Evolutionary conservation across 129 eudicot species (phyloP).

Genomic region (Saposhnikovia divaricata): DNA sequence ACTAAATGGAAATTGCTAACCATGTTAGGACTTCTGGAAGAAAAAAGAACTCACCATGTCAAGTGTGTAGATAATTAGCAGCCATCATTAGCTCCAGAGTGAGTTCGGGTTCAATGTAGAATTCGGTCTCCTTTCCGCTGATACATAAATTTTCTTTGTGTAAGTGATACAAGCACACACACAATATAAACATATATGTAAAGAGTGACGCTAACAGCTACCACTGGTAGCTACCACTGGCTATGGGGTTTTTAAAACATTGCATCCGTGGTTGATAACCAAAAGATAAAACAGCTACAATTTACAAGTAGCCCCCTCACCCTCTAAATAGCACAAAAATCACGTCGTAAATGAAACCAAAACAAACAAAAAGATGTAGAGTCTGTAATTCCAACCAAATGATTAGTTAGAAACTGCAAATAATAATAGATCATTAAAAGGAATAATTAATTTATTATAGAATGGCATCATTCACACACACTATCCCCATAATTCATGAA

Average conservation of each 20-base stretch:
- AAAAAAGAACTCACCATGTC: slow-evolving; percentile 13
- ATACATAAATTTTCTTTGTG: background rate
- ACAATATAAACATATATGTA: background rate
- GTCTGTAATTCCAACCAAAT: background rate
- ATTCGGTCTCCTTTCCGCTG: slow-evolving; percentile 99
- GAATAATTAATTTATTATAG: background rate
- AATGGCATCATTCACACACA: background rate
- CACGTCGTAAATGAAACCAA: too few species aligned
- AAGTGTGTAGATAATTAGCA: slow-evolving; percentile 88
- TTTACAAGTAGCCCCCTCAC: background rate
- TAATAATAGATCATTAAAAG: background rate
- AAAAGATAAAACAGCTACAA: background rate
- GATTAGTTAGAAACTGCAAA: background rate
- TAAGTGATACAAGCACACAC: background rate
- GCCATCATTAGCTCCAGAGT: slow-evolving; percentile 99
- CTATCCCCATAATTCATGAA: background rate
- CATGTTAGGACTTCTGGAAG: background rate
- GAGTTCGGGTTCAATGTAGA: slow-evolving; percentile 93
- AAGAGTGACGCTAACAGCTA: background rate
- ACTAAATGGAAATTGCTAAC: background rate
- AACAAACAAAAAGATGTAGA: too few species aligned
- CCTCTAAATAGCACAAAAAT: background rate
- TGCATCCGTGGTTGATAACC: background rate
- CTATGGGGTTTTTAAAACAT: background rate
- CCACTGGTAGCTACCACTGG: background rate